phyloP scores from a whole-genome alignment of 1,284 basidiomycete genomes.

The Boletus smithii region DNA sequence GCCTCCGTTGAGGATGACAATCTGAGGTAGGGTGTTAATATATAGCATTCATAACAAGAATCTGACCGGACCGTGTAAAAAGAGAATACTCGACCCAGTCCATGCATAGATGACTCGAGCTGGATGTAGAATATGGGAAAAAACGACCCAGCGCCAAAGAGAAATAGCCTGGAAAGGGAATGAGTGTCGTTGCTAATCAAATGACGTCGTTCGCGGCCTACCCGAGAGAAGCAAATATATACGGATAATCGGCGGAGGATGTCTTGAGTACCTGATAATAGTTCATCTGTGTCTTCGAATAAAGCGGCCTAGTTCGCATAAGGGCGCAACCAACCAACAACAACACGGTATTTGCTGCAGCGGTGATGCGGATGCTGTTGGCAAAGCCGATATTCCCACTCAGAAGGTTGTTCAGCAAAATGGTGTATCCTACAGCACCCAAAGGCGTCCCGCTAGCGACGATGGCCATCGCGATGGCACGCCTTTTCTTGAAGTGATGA shows the following conservation, averaged over 20 bases:
- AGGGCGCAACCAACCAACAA: conserved; percentile 27
- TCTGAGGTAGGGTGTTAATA: conserved; percentile 15
- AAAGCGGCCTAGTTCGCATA: conserved; percentile 27
- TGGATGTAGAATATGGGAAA: conserved; percentile 35
- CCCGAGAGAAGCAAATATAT: conserved; percentile 28
- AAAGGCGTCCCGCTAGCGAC: conserved; percentile 34
- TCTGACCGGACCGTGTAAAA: conserved; percentile 28
- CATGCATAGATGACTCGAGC: conserved; percentile 27
- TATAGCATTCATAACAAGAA: background rate
- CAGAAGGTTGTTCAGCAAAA: conserved; percentile 41
- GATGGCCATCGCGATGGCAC: conserved; percentile 34
- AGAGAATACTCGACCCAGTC: conserved; percentile 24
- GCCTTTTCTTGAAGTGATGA: conserved; percentile 35
- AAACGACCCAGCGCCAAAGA: conserved; percentile 27
- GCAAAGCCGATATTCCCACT: conserved; percentile 25
- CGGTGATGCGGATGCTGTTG: conserved; percentile 28
- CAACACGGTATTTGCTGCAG: conserved; percentile 27
- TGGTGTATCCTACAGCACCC: conserved; percentile 33
- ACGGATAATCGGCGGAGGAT: conserved; percentile 24
- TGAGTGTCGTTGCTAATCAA: background rate
- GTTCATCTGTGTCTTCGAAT: conserved; percentile 5
- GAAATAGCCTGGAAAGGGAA: conserved; percentile 16
- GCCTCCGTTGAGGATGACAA: conserved; percentile 30
- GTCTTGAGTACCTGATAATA: conserved; percentile 21
- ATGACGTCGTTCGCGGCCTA: conserved; percentile 6